Base-by-base conservation (phyloP, 805 yeast genomes). In the Ogataea chonburiensis region DNA sequence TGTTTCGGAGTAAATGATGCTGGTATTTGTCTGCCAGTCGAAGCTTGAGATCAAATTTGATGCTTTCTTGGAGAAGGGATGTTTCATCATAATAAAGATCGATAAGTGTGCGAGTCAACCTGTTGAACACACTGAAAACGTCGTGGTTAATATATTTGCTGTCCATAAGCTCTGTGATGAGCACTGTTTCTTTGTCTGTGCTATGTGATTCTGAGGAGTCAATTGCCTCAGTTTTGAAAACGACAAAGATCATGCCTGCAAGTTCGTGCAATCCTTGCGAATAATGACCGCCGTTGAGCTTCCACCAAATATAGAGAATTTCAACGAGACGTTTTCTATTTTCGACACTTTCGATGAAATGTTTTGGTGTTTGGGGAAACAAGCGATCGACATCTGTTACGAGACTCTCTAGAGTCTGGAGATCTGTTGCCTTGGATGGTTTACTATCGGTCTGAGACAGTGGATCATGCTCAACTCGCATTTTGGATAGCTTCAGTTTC, bases 231-330 rank as follows among this genome's bases (percentile, higher is more conserved):
- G 53, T 48, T 22, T 52, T 45, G 14, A 75, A 39, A 34, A 63
- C 63, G 13, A 68, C 56, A 48, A 62, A 73, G 6, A 75, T 59
- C 36, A 74, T 49, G 1, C 79, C 81, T 34, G 69, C 55, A 4
- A 75, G 56, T 49, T 75, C 81, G 55, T 75, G 81, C 32, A 73
- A 51, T 1, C 81, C 81, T 50, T 75, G 81, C 43, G 67, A 69
- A 43, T 71, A 71, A 3, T 34, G 24, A 10, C 45, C 46, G 7
- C 48, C 49, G 37, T 69, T 66, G 44, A 72, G 64, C 53, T 70
- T 71, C 39, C 75, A 61, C 76, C 77, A 73, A 3, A 68, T 55
- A 50, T 58, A 75, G 7, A 75, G 53, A 3, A 73, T 52, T 40
- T 68, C 69, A 19, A 72, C 63, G 17, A 75, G 45, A n/a, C 34